Conservation (phyloP, 2,329 filamentous ascomycete genomes). For the Boeremia lycopersici region DNA sequence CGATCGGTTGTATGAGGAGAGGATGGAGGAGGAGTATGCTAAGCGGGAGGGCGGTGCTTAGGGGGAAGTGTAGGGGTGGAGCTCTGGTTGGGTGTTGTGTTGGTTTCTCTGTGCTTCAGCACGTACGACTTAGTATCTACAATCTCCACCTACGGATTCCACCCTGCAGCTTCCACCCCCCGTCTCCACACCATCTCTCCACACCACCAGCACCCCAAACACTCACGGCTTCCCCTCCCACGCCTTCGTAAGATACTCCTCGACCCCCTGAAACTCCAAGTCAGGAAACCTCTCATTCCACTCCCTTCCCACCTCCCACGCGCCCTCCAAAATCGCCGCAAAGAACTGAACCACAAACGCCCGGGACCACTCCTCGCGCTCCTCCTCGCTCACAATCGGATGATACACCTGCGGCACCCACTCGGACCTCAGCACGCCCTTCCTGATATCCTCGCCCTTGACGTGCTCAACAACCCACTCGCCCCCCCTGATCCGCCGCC, state of each 20-base stretch:
- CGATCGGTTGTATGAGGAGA: constrained; percentile 46
- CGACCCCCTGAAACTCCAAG: constrained; percentile 50
- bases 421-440: constrained; percentile 47
- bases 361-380: constrained; percentile 44
- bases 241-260: constrained; percentile 51
- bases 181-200: no score
- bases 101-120: not conserved
- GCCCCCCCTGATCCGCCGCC: constrained; percentile 37
- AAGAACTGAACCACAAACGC: constrained; percentile 52
- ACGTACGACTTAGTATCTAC: no score
- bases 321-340: constrained; percentile 49
- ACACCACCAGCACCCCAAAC: no score
- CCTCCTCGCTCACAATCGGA: constrained; percentile 45
- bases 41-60: constrained; percentile 49
- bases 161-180: no score
- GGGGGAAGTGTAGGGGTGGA: not conserved
- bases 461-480: constrained; percentile 53
- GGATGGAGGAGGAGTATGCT: constrained; percentile 50
- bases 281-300: constrained; percentile 55
- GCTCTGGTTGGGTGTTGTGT: not conserved
- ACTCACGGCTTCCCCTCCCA: constrained; percentile 49
- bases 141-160: no score
- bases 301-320: constrained; percentile 53
- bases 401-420: constrained; percentile 50
- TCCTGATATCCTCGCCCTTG: constrained; percentile 55